These are phyloP conservation scores for Furcasterigmium sp. DNA, from an alignment of 2,329 filamentous ascomycete genomes.

Conservation along the genomic window DNA sequence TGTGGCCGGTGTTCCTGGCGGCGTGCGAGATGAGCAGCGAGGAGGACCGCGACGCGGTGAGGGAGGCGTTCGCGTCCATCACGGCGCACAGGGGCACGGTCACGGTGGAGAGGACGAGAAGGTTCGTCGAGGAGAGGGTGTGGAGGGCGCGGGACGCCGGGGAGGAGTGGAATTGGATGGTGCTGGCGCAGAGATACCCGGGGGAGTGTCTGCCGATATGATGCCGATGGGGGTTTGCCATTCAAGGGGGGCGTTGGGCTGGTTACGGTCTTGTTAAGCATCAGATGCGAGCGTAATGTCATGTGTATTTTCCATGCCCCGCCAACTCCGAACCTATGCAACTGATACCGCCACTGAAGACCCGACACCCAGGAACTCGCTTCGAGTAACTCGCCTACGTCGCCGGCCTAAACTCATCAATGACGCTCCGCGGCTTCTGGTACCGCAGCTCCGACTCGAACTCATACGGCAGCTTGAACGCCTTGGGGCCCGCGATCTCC, in stretches of 20 bases:
- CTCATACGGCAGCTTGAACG: conserved; percentile 11
- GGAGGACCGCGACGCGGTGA: conserved; percentile 16
- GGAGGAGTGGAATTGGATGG: conserved; percentile 23
- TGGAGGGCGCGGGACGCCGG: conserved; percentile 20
- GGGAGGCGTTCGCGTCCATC: conserved; percentile 19
- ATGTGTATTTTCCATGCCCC: neutral
- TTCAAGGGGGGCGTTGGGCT: too few relatives aligned
- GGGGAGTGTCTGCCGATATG: conserved; percentile 23
- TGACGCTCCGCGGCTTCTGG: conserved; percentile 10
- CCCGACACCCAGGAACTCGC: too few relatives aligned
- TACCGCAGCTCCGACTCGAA: conserved; percentile 8
- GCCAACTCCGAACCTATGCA: neutral
- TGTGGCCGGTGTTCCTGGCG: conserved; percentile 23
- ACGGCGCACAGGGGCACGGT: conserved; percentile 17
- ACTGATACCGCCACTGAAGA: too few relatives aligned
- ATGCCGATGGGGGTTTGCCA: too few relatives aligned
- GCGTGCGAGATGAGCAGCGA: conserved; percentile 18
- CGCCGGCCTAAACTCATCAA: conserved; percentile 9
- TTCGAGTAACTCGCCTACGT: too few relatives aligned
- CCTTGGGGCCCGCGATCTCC: conserved; percentile 15
- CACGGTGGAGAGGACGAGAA: conserved; percentile 17
- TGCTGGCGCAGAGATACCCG: conserved; percentile 17
- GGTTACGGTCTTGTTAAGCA: neutral
- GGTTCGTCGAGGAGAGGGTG: conserved; percentile 19
- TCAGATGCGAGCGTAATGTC: too few relatives aligned